A percentile compares a stretch with the other conserved stretches of the same genome.
Evolutionary conservation across 1,139 yeast genomes (phyloP).

Genomic region (Geotrichum reessii): DNA sequence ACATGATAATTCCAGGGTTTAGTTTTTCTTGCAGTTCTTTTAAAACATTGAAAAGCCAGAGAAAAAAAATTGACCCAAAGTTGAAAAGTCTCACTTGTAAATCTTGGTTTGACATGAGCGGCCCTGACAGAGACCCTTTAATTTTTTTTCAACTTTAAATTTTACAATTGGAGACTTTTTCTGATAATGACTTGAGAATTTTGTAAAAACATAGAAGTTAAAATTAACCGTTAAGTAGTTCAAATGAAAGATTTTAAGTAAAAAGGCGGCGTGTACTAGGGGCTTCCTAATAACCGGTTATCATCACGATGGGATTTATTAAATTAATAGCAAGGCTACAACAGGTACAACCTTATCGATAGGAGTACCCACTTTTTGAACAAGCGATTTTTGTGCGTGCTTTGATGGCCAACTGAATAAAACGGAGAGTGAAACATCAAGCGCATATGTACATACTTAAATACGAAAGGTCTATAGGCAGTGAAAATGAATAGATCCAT

Average conservation of each 20-base stretch:
- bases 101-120: too few species aligned
- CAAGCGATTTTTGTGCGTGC: not conserved
- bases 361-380: not conserved
- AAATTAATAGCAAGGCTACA: not conserved
- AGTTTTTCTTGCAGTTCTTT: too few species aligned
- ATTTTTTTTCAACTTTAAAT: too few species aligned
- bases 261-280: not conserved
- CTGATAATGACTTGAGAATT: too few species aligned
- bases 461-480: not conserved
- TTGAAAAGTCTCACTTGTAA: too few species aligned
- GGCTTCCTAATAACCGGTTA: not conserved
- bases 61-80: too few species aligned
- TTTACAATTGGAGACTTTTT: too few species aligned
- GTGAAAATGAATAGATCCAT: not conserved
- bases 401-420: not conserved
- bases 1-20: not conserved
- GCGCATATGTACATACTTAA: not conserved
- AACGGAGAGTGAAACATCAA: not conserved
- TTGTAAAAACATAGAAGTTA: too few species aligned
- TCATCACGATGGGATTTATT: not conserved
- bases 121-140: too few species aligned
- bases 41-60: too few species aligned
- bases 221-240: too few species aligned
- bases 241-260: not conserved
- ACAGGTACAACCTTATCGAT: not conserved